These are phyloP conservation scores for Tolypocladium ovalisporum DNA, from an alignment of 2,329 filamentous ascomycete species.

Conservation along the genomic window DNA sequence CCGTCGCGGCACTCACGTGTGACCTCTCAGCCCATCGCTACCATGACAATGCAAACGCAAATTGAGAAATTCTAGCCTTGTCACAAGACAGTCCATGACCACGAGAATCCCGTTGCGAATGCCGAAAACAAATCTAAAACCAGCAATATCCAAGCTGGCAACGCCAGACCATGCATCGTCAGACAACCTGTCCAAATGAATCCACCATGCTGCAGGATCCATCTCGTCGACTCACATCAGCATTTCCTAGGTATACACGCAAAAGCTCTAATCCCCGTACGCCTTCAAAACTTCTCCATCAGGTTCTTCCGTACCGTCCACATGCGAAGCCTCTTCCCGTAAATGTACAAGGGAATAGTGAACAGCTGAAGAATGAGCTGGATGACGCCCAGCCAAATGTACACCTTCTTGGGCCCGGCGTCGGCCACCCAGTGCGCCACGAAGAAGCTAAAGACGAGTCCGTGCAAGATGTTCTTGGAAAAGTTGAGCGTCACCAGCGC, in stretches of 20 bases:
- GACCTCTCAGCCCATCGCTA: not conserved
- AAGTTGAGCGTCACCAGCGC: slow-evolving; percentile 92
- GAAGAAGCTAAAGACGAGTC: slow-evolving; percentile 79
- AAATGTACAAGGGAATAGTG: slow-evolving; percentile 89
- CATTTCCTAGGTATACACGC: not conserved
- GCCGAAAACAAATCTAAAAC: not conserved
- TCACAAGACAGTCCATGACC: not conserved
- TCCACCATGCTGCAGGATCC: not conserved
- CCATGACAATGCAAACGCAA: not conserved
- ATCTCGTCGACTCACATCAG: not conserved
- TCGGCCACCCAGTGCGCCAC: slow-evolving; percentile 71
- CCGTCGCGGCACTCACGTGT: not conserved
- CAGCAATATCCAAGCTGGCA: not conserved
- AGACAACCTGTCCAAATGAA: not conserved
- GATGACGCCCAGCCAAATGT: slow-evolving; percentile 73
- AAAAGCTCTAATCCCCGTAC: not conserved
- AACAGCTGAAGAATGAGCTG: slow-evolving; percentile 65
- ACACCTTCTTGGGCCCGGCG: slow-evolving; percentile 69
- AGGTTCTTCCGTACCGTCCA: slow-evolving; percentile 83
- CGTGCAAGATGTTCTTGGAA: slow-evolving; percentile 87
- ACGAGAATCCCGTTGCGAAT: not conserved
- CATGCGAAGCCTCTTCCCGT: slow-evolving; percentile 81
- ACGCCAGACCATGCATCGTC: not conserved
- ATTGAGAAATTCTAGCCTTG: not conserved
- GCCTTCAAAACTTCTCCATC: slow-evolving; percentile 59